A percentile compares a stretch with the other conserved stretches of the same genome.
phyloP scores from a whole-genome alignment of 495 filamentous ascomycete species.

The Xylaria acuta region DNA sequence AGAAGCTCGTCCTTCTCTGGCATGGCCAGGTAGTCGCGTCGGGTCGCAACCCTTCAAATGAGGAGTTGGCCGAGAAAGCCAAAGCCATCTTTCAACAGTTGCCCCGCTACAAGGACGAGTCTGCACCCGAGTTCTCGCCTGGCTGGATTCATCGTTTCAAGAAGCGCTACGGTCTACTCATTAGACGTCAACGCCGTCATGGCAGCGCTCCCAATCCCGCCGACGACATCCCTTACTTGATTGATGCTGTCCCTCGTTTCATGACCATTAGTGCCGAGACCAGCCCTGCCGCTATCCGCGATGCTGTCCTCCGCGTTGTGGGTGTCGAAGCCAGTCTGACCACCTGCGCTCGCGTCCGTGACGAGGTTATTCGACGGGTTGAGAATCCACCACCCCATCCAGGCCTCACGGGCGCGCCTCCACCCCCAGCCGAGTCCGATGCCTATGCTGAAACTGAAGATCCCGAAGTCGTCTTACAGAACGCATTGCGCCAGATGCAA shows the following conservation, averaged over 20 bases:
- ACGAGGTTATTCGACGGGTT: constrained; percentile 54
- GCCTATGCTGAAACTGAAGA: constrained; percentile 47
- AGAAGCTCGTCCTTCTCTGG: constrained; percentile 61
- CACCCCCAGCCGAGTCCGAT: constrained; percentile 34
- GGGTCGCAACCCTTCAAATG: constrained; percentile 57
- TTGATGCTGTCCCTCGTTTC: constrained; percentile 55
- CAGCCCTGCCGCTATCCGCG: constrained; percentile 54
- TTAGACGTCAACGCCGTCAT: constrained; percentile 55
- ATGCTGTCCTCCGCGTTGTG: constrained; percentile 52
- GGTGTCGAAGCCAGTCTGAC: constrained; percentile 54
- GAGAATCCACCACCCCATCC: constrained; percentile 43
- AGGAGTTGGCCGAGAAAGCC: constrained; percentile 59
- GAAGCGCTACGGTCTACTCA: constrained; percentile 58
- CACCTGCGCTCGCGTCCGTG: constrained; percentile 56
- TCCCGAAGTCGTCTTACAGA: constrained; percentile 57
- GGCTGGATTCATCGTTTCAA: constrained; percentile 64
- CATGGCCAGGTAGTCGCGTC: constrained; percentile 51
- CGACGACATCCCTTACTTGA: constrained; percentile 56
- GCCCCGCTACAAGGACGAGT: constrained; percentile 58
- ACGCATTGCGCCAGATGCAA: constrained; percentile 54
- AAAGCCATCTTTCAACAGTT: constrained; percentile 55
- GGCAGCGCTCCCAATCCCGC: constrained; percentile 48
- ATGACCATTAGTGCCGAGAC: constrained; percentile 54
- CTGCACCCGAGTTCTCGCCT: constrained; percentile 57
- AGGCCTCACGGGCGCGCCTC: constrained; percentile 34